Evolutionary conservation across 2,329 filamentous ascomycete genomes (phyloP).

Genomic region (Trichoderma aggressivum): DNA sequence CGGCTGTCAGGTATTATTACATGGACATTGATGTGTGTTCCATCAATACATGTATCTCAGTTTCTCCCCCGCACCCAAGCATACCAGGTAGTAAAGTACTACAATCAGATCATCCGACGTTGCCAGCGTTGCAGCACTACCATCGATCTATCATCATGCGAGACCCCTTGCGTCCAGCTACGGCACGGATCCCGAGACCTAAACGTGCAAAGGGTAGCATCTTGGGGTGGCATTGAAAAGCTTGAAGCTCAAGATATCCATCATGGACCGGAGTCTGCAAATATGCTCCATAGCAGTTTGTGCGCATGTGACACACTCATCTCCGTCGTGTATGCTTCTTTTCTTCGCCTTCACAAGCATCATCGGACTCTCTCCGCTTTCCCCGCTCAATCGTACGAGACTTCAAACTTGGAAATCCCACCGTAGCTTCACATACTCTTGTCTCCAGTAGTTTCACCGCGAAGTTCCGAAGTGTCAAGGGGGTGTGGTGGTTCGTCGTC

Average conservation of each 20-base stretch:
- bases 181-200: neutral
- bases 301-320: neutral
- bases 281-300: neutral
- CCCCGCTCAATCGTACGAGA: neutral
- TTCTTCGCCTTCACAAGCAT: neutral
- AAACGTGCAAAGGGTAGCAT: neutral
- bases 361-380: neutral
- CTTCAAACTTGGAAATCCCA: neutral
- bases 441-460: neutral
- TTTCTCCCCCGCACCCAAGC: neutral
- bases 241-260: neutral
- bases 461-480: neutral
- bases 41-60: neutral
- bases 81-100: neutral
- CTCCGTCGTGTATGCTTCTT: neutral
- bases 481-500: neutral
- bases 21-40: neutral
- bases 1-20: neutral
- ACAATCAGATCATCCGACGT: neutral
- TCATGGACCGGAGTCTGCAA: neutral
- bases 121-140: neutral
- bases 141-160: neutral
- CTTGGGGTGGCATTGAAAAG: neutral
- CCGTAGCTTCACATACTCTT: neutral
- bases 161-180: constrained; percentile 7